A percentile compares a stretch with the other conserved stretches of the same genome.
These are phyloP conservation scores for Xylariaceae sp. DNA, from an alignment of 2,329 filamentous ascomycete species.

Conservation along the genomic window DNA sequence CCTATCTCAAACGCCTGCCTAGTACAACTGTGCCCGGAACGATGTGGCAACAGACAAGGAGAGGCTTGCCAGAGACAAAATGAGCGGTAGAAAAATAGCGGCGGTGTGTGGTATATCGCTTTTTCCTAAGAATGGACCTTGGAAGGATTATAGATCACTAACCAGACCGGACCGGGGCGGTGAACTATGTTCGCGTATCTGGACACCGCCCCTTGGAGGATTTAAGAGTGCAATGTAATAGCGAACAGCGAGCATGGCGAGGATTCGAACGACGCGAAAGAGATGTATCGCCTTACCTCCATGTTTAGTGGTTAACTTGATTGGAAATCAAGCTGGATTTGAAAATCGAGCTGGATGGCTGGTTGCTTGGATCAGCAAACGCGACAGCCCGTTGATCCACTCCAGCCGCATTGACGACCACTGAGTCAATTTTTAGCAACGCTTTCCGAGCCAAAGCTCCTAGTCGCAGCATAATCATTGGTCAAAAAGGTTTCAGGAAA, in stretches of 20 bases:
- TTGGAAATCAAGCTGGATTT: background rate
- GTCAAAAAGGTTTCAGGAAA: no score
- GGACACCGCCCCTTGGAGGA: slow-evolving; percentile 2
- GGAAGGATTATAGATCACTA: slow-evolving; percentile 9
- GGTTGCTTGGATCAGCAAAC: slow-evolving; percentile 21
- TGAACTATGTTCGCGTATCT: slow-evolving; percentile 11
- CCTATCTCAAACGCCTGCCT: slow-evolving; percentile 22
- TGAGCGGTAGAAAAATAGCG: slow-evolving; percentile 11
- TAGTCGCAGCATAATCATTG: no score
- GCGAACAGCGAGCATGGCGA: no score
- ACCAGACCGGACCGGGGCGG: slow-evolving; percentile 10
- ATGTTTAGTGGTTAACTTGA: slow-evolving; percentile 12
- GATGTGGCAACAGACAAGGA: slow-evolving; percentile 4
- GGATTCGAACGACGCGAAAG: slow-evolving; percentile 2
- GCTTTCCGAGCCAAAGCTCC: background rate
- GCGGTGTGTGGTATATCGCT: slow-evolving; percentile 12
- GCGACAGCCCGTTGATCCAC: slow-evolving; percentile 24
- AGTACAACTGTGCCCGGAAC: slow-evolving; percentile 15
- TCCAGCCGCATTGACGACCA: slow-evolving; percentile 25
- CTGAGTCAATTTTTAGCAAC: background rate
- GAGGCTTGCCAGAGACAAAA: slow-evolving; percentile 7
- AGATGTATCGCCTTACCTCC: slow-evolving; percentile 21
- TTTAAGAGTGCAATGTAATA: no score
- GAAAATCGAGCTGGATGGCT: slow-evolving; percentile 10
- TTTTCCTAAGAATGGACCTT: slow-evolving; percentile 11